Percentiles rank a stretch among this genome's conserved stretches.
Evolutionary conservation across 345 rosid genomes (phyloP).

Genomic region (Dipteronia sinensis): DNA sequence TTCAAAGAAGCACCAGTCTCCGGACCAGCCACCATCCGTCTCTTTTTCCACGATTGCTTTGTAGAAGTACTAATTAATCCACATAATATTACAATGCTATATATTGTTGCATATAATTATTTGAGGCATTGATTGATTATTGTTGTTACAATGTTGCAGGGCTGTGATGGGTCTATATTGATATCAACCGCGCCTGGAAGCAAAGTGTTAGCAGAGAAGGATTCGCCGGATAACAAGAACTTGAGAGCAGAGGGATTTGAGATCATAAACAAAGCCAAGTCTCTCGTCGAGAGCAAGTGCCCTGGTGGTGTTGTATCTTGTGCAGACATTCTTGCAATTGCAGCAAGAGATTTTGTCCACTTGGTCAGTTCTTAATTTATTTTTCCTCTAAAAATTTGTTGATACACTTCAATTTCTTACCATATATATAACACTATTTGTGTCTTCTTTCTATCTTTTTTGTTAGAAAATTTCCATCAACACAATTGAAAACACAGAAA

Average conservation of each 20-base stretch:
- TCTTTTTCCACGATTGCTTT: conserved; percentile 97
- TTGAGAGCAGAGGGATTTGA: conserved; percentile 70
- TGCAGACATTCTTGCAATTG: conserved; percentile 83
- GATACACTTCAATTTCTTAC: too few species aligned
- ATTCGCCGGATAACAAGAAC: conserved; percentile 68
- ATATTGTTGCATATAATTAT: too few species aligned
- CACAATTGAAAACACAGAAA: too few species aligned
- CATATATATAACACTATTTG: too few species aligned
- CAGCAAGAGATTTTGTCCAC: conserved; percentile 80
- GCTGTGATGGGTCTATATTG: conserved; percentile 83
- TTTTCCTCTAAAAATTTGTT: neutral
- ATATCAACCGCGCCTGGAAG: conserved; percentile 61
- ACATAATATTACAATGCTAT: too few species aligned
- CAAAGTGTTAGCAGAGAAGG: conserved; percentile 67
- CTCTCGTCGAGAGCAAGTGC: conserved; percentile 73
- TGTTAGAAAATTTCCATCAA: too few species aligned
- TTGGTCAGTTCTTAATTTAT: conserved; percentile 35
- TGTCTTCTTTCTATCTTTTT: too few species aligned
- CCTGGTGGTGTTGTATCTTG: conserved; percentile 85
- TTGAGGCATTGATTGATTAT: too few species aligned
- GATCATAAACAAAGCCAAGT: conserved; percentile 59
- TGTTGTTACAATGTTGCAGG: conserved; percentile 40
- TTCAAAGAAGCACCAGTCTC: conserved; percentile 76
- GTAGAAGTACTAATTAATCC: conserved; percentile 47
- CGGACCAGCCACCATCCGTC: conserved; percentile 85